Conservation (phyloP, 495 filamentous ascomycete species). For the Podospora sp. region DNA sequence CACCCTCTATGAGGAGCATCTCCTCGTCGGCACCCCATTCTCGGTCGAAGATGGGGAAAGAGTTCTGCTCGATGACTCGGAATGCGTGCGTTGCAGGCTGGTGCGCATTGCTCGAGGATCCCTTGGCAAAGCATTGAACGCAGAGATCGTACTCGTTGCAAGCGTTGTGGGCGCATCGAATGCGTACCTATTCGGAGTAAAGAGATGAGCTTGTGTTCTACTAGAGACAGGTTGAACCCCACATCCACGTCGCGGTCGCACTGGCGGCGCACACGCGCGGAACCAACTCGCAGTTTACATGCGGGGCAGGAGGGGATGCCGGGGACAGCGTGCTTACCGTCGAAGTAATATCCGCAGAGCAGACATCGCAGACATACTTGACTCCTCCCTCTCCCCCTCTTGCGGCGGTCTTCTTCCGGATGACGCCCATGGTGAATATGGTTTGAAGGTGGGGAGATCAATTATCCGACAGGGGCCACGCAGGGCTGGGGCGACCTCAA, state of each 20-base stretch:
- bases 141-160: slow-evolving; percentile 97
- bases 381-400: slow-evolving; percentile 89
- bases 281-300: neutral
- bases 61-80: slow-evolving; percentile 96
- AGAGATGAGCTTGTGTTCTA: slow-evolving; percentile 20
- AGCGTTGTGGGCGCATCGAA: slow-evolving; percentile 78
- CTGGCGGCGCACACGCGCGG: neutral
- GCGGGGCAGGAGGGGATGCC: neutral
- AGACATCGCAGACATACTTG: slow-evolving; percentile 95
- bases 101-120: slow-evolving; percentile 74
- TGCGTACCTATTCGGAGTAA: slow-evolving; percentile 69
- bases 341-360: slow-evolving; percentile 91
- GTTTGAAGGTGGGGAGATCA: slow-evolving; percentile 23
- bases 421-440: slow-evolving; percentile 76
- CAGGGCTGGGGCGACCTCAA: slow-evolving; percentile 17
- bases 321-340: slow-evolving; percentile 64
- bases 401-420: slow-evolving; percentile 91
- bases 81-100: slow-evolving; percentile 82
- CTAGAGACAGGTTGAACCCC: slow-evolving; percentile 23
- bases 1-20: slow-evolving; percentile 85
- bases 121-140: slow-evolving; percentile 89
- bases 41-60: slow-evolving; percentile 89
- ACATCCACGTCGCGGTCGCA: slow-evolving; percentile 19
- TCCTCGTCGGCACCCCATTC: slow-evolving; percentile 99
- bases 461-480: slow-evolving; percentile 25